phyloP scores from a whole-genome alignment of 176 grass and related monocot species.

The Carex parvula region DNA sequence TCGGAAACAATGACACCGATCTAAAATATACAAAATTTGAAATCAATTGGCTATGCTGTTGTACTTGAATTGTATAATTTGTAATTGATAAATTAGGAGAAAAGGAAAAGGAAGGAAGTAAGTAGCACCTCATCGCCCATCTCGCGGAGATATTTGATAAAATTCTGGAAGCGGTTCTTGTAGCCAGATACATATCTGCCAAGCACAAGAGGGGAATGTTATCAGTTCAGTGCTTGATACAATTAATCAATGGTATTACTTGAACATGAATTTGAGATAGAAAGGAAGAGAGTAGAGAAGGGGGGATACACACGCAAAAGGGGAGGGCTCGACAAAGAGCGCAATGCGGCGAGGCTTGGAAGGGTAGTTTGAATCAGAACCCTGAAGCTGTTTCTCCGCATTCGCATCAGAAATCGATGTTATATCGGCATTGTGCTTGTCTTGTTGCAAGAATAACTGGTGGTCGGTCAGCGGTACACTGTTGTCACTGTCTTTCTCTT shows the following conservation, averaged over 20 bases:
- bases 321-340: constrained; percentile 87
- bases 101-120: not conserved
- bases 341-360: constrained; percentile 75
- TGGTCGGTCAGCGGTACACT: not conserved
- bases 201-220: not conserved
- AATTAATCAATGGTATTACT: not conserved
- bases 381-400: not conserved
- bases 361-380: not conserved
- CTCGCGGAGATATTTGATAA: constrained; percentile 84
- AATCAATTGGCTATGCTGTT: not conserved
- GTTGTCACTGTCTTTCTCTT: not conserved
- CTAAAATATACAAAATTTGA: no score
- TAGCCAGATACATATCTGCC: constrained; percentile 81
- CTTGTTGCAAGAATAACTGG: not conserved
- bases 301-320: constrained; percentile 43
- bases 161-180: constrained; percentile 99
- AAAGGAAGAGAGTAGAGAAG: not conserved
- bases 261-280: not conserved
- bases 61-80: not conserved
- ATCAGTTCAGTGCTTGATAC: not conserved
- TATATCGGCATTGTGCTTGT: not conserved
- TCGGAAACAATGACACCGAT: no score
- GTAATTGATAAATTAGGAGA: not conserved
- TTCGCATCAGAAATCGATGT: not conserved
- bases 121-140: constrained; percentile 77